Base-by-base conservation (phyloP, 345 rosid genomes). In the Rhizophora apiculata region DNA sequence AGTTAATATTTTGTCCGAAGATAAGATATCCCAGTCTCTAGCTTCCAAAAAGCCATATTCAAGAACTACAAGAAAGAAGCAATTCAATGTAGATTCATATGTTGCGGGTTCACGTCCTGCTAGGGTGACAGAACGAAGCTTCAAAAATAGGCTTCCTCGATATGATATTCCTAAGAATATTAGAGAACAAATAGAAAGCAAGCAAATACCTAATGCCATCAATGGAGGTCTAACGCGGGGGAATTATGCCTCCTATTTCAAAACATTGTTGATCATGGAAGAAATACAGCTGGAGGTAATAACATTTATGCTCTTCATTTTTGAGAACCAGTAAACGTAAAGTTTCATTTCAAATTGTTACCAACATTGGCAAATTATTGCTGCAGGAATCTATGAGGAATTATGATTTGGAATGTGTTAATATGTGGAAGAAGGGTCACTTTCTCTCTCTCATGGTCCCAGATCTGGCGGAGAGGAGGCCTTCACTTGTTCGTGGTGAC, bases 401-500 rank as follows among this genome's bases (percentile, higher is more conserved):
- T 61, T 78, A 89, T 80, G 83, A 79, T 71, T 87, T 94, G 97
- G 97, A 85, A 80, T 64, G 69, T 70, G 87, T 91, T 39, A 29
- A 70, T 5, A 81, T 91, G 93, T 81, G 60, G 78, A 85, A 75
- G 81, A 87, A 67, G 65, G 88, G 96, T 26, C 57, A 32, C 64
- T 75, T 89, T 74, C 66, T 85, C 29, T 69, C 93, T 22, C 96
- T 94, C 60, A 68, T 65, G 72, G 96, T 94, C 67, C 93, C 90
- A 18, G 98, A 96, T 52, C 91, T 94, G 55, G 98, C 98, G 66
- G 98, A 94, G 89, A 85, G 80, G 68, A 83, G 97, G 76, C 96
- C 97, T 71, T 91, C 96, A 18, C 88, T 94, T 81, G 92, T 91
- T 54, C 85, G 80, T 76, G 96, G 97, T 70, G 97, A 94, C 67